These are phyloP conservation scores for Remersonia thermophila DNA, from an alignment of 2,329 filamentous ascomycete species.

Conservation along the genomic window DNA sequence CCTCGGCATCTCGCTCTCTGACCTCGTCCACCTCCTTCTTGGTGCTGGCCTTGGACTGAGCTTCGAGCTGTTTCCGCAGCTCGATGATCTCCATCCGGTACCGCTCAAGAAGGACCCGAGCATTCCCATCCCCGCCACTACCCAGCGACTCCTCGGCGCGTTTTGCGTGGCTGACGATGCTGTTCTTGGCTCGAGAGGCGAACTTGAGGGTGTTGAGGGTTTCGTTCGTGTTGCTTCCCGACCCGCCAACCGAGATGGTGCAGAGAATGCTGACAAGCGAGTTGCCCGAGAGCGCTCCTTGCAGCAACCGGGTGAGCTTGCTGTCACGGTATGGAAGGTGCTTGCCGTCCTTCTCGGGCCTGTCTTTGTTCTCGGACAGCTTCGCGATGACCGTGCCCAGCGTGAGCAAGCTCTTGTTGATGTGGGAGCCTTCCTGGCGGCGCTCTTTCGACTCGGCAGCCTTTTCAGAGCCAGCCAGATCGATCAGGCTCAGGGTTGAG, in stretches of 20 bases:
- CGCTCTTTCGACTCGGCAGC: conserved; percentile 92
- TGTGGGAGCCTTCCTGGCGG: conserved; percentile 87
- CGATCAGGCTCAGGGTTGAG: conserved; percentile 88
- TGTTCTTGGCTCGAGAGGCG: conserved; percentile 92
- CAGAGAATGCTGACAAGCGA: conserved; percentile 95
- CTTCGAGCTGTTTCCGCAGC: conserved; percentile 66
- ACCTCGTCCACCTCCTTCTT: conserved; percentile 53
- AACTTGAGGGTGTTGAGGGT: conserved; percentile 96
- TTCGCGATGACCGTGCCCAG: conserved; percentile 89
- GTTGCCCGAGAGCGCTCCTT: conserved; percentile 83
- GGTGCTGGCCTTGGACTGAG: conserved; percentile 59
- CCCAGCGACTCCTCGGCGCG: conserved; percentile 81
- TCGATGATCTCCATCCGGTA: conserved; percentile 90
- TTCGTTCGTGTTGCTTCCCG: conserved; percentile 70
- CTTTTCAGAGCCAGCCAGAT: conserved; percentile 90
- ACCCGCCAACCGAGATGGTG: conserved; percentile 80
- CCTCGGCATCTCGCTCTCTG: conserved; percentile 50
- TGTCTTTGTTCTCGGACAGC: conserved; percentile 77
- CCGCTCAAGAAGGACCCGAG: conserved; percentile 76
- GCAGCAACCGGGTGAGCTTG: conserved; percentile 85
- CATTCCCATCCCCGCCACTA: conserved; percentile 69
- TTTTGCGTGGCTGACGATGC: conserved; percentile 93
- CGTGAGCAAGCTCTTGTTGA: conserved; percentile 95
- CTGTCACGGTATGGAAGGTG: conserved; percentile 95
- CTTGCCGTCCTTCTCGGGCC: conserved; percentile 70